Evolutionary conservation across 1,284 basidiomycete species (phyloP).

Genomic region (Cryptococcus maquisensis): DNA sequence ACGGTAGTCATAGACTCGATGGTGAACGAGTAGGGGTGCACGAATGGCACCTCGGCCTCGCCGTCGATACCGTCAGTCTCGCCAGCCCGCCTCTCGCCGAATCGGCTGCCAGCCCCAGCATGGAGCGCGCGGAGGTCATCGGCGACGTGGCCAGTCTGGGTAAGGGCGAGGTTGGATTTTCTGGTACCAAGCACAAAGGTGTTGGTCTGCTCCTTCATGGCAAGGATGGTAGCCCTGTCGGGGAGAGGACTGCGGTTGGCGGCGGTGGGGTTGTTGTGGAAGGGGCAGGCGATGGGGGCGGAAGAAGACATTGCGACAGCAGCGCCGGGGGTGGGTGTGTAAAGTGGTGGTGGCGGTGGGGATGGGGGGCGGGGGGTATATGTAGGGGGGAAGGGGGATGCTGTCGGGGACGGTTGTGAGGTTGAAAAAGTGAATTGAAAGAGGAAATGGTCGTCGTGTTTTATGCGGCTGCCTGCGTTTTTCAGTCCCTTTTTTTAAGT

Average conservation of each 20-base stretch:
- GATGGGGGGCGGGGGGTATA: background rate
- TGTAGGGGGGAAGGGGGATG: background rate
- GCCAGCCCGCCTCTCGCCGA: background rate
- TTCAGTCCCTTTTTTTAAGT: too few relatives aligned
- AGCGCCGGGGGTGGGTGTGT: background rate
- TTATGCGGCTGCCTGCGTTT: too few relatives aligned
- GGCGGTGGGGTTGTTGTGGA: conserved; percentile 10
- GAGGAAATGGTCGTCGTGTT: too few relatives aligned
- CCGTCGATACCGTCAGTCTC: background rate
- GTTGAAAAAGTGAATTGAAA: background rate
- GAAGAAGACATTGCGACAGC: conserved; percentile 2
- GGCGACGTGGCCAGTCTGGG: conserved; percentile 75
- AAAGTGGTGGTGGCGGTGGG: background rate
- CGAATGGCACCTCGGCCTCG: conserved; percentile 1
- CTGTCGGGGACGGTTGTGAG: background rate
- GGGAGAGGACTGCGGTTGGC: conserved; percentile 8
- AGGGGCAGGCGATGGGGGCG: conserved; percentile 14
- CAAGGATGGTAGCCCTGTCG: conserved; percentile 11
- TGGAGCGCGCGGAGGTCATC: conserved; percentile 56
- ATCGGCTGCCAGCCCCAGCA: conserved; percentile 29
- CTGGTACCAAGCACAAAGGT: conserved; percentile 69
- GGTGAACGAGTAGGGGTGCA: conserved; percentile 53
- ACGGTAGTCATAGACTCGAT: conserved; percentile 83
- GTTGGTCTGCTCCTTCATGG: conserved; percentile 16
- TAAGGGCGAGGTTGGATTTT: conserved; percentile 75